Conservation (phyloP, 2,329 filamentous ascomycete species). For the Verticillium zaregamsianum region DNA sequence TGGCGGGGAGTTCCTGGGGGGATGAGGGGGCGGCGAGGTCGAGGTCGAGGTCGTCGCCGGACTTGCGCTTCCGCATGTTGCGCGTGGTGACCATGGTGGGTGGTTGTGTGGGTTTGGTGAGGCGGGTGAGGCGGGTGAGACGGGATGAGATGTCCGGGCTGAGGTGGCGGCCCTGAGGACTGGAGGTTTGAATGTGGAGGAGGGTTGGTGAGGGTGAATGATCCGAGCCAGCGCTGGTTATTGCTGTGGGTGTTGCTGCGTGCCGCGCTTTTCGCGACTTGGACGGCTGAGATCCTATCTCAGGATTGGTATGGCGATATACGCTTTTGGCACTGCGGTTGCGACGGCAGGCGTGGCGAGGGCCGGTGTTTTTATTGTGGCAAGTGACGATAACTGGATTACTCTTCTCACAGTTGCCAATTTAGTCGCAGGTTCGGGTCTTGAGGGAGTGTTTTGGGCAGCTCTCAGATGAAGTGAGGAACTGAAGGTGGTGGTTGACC, state of each 20-base stretch:
- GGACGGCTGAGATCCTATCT: not conserved
- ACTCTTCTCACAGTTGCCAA: not conserved
- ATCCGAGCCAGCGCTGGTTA: not conserved
- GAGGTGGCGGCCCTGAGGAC: not conserved
- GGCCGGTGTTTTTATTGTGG: no score
- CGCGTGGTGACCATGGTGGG: constrained; percentile 3
- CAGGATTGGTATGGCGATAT: not conserved
- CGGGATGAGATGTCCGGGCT: not conserved
- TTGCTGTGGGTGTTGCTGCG: no score
- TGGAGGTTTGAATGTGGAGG: not conserved
- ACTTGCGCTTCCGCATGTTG: constrained; percentile 2
- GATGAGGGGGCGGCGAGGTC: not conserved
- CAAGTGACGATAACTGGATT: no score
- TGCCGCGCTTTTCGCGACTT: not conserved
- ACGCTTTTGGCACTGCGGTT: not conserved
- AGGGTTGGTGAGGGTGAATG: not conserved
- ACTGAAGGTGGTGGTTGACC: not conserved
- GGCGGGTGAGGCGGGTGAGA: not conserved
- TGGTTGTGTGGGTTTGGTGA: not conserved
- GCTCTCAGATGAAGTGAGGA: not conserved
- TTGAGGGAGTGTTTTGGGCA: not conserved
- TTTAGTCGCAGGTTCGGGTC: not conserved
- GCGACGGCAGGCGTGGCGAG: not conserved
- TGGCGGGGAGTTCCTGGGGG: not conserved
- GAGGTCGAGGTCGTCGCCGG: not conserved